Percentiles rank a stretch among this genome's conserved stretches.
Evolutionary conservation across 192 early-diverging fungal species (phyloP).

Genomic region (Coemansia sp.): DNA sequence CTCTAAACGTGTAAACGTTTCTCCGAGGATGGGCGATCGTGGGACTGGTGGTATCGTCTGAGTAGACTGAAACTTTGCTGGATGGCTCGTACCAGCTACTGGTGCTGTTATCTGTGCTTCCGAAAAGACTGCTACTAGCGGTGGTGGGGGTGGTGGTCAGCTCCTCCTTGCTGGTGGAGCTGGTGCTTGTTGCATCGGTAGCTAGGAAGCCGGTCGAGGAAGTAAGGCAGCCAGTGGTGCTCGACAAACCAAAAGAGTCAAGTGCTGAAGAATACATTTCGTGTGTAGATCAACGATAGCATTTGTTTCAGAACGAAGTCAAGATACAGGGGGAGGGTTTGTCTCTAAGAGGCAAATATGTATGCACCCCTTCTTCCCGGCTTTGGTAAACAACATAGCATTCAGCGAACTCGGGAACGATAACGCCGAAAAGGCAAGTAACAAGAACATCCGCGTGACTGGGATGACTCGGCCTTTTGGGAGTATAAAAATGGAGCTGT

Average conservation of each 20-base stretch:
- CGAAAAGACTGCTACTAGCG: neutral
- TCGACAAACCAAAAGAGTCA: neutral
- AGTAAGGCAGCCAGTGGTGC: neutral
- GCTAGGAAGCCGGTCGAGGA: neutral
- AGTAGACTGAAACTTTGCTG: no score
- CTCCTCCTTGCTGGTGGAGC: no score
- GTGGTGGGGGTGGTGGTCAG: neutral
- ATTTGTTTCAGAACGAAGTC: neutral
- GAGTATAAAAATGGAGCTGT: neutral
- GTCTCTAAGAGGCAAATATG: no score
- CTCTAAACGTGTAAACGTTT: neutral
- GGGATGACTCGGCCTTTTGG: no score
- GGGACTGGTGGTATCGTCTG: neutral
- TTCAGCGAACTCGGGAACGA: no score
- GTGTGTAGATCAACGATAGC: no score
- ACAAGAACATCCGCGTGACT: no score
- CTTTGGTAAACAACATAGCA: no score
- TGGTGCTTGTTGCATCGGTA: no score
- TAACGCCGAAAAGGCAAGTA: no score
- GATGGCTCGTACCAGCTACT: neutral
- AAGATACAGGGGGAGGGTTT: neutral
- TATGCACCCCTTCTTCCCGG: no score
- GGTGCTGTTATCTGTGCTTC: neutral
- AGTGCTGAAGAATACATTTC: neutral
- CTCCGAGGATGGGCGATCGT: neutral